These are phyloP conservation scores for Akanthomyces uredinophilus DNA, from an alignment of 2,329 filamentous ascomycete genomes.

Conservation along the genomic window DNA sequence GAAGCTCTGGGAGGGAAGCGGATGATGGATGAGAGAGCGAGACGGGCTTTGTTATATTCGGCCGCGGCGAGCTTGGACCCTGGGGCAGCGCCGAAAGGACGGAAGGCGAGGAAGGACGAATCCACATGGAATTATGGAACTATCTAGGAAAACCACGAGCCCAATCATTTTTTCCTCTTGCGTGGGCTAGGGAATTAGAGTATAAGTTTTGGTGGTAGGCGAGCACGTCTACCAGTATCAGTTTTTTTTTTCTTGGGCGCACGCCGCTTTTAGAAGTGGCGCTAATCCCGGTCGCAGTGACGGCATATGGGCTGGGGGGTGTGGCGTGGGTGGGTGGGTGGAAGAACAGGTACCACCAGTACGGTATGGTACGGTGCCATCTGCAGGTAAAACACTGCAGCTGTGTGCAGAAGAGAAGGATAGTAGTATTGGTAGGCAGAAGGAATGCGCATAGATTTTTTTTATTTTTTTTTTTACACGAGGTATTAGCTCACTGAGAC, in stretches of 20 bases:
- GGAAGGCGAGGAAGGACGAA: neutral
- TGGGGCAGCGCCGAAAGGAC: neutral
- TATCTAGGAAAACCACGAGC: neutral
- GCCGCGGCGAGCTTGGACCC: neutral
- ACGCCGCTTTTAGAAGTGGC: slow-evolving; percentile 14
- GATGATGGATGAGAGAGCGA: neutral
- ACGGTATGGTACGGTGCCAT: neutral
- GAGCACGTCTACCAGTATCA: neutral
- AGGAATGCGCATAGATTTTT: no score
- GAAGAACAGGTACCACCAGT: no score
- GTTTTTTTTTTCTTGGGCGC: slow-evolving; percentile 2
- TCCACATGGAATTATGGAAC: slow-evolving; percentile 6
- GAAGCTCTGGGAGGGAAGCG: slow-evolving; percentile 3
- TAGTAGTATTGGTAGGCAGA: no score
- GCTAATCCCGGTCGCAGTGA: slow-evolving; percentile 5
- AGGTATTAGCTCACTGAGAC: no score
- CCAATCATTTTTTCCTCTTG: neutral
- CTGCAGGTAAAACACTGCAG: neutral
- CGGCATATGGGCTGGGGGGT: neutral
- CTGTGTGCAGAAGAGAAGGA: no score
- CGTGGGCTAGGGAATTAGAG: neutral
- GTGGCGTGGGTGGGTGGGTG: neutral
- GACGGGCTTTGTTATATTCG: slow-evolving; percentile 6
- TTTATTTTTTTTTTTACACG: no score
- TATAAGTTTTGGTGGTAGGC: neutral